phyloP scores from a whole-genome alignment of 768 basidiomycete genomes.

The Baorangia bicolor region DNA sequence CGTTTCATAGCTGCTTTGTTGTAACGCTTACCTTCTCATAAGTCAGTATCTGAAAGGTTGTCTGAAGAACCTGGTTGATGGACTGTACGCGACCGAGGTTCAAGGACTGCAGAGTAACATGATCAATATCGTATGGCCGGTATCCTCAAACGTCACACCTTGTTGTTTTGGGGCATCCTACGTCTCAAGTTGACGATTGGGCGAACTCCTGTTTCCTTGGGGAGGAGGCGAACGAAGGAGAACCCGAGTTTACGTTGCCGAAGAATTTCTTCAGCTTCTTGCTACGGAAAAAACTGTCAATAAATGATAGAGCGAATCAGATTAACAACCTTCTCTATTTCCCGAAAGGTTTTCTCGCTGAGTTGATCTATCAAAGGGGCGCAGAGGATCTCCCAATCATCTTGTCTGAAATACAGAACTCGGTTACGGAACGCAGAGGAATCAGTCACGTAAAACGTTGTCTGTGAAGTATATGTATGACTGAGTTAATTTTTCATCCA shows the following conservation, averaged over 20 bases:
- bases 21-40: slow-evolving; percentile 70
- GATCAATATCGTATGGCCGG: neutral
- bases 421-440: slow-evolving; percentile 81
- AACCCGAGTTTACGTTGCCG: slow-evolving; percentile 76
- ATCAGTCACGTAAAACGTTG: slow-evolving; percentile 92
- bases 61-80: slow-evolving; percentile 85
- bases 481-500: neutral
- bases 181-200: slow-evolving; percentile 90
- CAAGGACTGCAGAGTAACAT: slow-evolving; percentile 28
- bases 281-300: slow-evolving; percentile 37
- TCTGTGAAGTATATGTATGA: slow-evolving; percentile 43
- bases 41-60: slow-evolving; percentile 82
- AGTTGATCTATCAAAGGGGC: slow-evolving; percentile 79
- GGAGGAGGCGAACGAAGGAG: slow-evolving; percentile 84
- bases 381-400: slow-evolving; percentile 88
- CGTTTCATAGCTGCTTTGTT: neutral
- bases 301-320: neutral
- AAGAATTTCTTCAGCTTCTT: slow-evolving; percentile 62
- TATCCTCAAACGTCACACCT: slow-evolving; percentile 20
- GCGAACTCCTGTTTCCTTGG: slow-evolving; percentile 92
- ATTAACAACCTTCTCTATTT: slow-evolving; percentile 57
- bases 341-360: slow-evolving; percentile 64
- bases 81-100: slow-evolving; percentile 46
- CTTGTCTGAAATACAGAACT: slow-evolving; percentile 89
- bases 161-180: slow-evolving; percentile 39